phyloP scores from a whole-genome alignment of 306 rosid species.

The Quercus variabilis region DNA sequence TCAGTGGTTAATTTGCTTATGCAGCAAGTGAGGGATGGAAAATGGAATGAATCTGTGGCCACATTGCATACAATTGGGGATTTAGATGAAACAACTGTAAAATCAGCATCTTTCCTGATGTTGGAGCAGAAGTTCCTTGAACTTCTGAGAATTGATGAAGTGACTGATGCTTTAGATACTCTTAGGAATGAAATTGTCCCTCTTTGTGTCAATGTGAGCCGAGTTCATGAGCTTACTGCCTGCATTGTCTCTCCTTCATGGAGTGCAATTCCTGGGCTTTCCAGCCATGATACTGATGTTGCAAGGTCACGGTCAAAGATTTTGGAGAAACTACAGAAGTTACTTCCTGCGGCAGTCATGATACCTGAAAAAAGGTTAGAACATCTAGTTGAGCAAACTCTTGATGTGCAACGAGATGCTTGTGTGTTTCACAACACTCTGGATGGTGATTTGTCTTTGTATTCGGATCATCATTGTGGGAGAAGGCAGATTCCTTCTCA shows the following conservation, averaged over 20 bases:
- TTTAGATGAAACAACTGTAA: conserved; percentile 11
- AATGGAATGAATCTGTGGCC: conserved; percentile 19
- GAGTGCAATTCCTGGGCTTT: background rate
- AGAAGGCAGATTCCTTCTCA: conserved; percentile 20
- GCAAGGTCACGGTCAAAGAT: conserved; percentile 14
- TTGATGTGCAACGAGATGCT: conserved; percentile 25
- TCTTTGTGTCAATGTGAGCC: conserved; percentile 9
- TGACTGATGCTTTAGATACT: conserved; percentile 18
- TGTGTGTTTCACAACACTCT: conserved; percentile 16
- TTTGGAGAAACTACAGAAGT: conserved; percentile 17
- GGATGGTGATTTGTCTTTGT: conserved; percentile 18
- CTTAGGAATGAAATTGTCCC: conserved; percentile 21
- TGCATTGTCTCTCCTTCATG: conserved; percentile 8
- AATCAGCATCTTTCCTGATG: conserved; percentile 15
- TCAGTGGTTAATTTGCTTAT: conserved; percentile 10
- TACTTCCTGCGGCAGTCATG: conserved; percentile 22
- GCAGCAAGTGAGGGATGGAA: conserved; percentile 19
- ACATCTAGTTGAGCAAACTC: conserved; percentile 21
- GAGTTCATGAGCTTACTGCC: conserved; percentile 11
- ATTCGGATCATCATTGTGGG: conserved; percentile 23
- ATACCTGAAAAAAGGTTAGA: conserved; percentile 18
- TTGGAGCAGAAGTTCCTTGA: conserved; percentile 23
- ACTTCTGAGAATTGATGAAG: conserved; percentile 15
- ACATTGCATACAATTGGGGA: background rate
- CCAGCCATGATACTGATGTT: conserved; percentile 4